A percentile compares a stretch with the other conserved stretches of the same genome.
Conservation (phyloP, 2,329 filamentous ascomycete genomes). For the Phialemonium atrogriseum region DNA sequence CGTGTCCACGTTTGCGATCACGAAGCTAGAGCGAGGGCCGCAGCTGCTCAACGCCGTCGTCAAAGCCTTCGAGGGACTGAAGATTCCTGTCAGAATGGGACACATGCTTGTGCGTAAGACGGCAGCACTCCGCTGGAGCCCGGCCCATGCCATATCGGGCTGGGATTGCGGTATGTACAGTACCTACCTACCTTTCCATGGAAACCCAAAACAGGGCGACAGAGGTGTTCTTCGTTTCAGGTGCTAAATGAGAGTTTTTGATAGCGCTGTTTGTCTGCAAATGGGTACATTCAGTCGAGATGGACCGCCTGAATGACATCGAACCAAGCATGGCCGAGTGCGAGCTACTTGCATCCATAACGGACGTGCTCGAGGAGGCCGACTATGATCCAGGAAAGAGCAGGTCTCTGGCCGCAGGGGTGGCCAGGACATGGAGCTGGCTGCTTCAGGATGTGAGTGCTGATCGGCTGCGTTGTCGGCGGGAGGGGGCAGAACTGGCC, state of each 20-base stretch:
- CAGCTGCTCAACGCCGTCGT: background rate
- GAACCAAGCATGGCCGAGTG: background rate
- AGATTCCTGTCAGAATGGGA: background rate
- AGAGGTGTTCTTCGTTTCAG: too few relatives aligned
- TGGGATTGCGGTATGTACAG: constrained; percentile 1
- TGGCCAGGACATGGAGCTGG: background rate
- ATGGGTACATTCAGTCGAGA: constrained; percentile 1
- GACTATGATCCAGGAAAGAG: constrained; percentile 1
- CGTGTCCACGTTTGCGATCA: background rate
- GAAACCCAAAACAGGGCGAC: too few relatives aligned
- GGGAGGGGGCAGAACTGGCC: too few relatives aligned
- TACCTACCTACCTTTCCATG: too few relatives aligned
- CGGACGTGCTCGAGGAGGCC: background rate
- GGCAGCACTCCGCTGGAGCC: background rate
- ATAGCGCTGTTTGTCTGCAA: constrained; percentile 1
- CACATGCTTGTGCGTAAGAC: constrained; percentile 1
- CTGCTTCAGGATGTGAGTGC: constrained; percentile 2
- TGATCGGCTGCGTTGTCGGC: background rate
- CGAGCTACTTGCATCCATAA: background rate
- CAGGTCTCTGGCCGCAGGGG: background rate
- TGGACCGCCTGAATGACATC: constrained; percentile 1
- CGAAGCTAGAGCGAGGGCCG: background rate
- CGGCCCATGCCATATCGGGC: background rate
- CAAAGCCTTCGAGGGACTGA: background rate
- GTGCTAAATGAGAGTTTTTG: background rate